These are phyloP conservation scores for Alopecurus myosuroides DNA, from an alignment of 176 grass and related monocot species.

Conservation along the genomic window DNA sequence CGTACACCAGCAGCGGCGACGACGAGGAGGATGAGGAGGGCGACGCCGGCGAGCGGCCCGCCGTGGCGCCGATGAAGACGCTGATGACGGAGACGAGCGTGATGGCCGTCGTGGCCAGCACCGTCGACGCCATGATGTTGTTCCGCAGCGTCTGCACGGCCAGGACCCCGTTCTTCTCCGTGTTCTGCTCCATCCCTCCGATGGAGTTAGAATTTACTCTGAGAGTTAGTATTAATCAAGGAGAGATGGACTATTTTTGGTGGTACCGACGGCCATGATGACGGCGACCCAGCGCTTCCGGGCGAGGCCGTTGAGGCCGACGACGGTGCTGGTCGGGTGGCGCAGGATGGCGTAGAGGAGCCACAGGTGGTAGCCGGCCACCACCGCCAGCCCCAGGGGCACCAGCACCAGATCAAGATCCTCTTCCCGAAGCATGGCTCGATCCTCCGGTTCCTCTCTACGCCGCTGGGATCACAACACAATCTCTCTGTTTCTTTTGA, in stretches of 20 bases:
- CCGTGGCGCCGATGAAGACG: conserved; percentile 59
- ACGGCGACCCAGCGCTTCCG: conserved; percentile 58
- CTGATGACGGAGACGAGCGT: conserved; percentile 69
- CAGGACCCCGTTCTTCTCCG: conserved; percentile 63
- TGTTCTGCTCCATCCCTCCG: conserved; percentile 21
- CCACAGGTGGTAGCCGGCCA: conserved; percentile 60
- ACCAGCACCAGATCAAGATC: conserved; percentile 73
- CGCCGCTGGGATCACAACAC: neutral
- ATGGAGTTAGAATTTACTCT: neutral
- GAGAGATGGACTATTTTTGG: neutral
- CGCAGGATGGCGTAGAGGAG: conserved; percentile 52
- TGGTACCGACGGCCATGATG: conserved; percentile 68
- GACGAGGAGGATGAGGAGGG: neutral
- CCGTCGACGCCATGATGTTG: conserved; percentile 93
- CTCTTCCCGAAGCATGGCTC: conserved; percentile 42
- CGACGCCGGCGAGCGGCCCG: neutral
- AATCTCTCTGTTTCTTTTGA: neutral
- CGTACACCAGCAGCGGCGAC: conserved; percentile 45
- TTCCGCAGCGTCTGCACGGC: conserved; percentile 81
- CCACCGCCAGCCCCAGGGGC: conserved; percentile 46
- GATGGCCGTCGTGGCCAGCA: conserved; percentile 75
- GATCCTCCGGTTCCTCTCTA: neutral
- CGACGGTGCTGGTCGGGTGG: conserved; percentile 45
- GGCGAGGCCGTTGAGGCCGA: conserved; percentile 69
- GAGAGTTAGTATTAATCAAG: neutral